Percentiles rank a stretch among this genome's conserved stretches.
Conservation (phyloP, 2,329 filamentous ascomycete genomes). For the Lasiodiplodia sp. region DNA sequence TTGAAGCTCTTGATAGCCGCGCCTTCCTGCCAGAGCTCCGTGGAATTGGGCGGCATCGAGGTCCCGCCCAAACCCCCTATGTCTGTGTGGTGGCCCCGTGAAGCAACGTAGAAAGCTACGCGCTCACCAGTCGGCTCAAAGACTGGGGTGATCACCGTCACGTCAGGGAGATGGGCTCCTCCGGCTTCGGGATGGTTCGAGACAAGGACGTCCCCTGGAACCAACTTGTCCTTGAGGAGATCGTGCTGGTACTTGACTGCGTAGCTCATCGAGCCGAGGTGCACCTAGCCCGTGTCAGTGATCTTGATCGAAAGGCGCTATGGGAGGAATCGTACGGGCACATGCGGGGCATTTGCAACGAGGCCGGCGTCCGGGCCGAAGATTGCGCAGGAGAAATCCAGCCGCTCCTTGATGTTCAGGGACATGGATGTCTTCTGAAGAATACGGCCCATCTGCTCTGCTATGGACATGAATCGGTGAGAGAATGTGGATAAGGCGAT, state of each 20-base stretch:
- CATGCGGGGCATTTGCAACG: constrained; percentile 40
- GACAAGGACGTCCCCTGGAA: constrained; percentile 39
- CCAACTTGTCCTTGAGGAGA: constrained; percentile 33
- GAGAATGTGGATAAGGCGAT: constrained; percentile 33
- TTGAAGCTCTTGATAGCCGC: constrained; percentile 55
- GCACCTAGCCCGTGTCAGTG: constrained; percentile 13
- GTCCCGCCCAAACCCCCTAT: constrained; percentile 50
- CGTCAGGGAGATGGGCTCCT: constrained; percentile 41
- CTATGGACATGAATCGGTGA: constrained; percentile 40
- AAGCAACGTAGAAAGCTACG: constrained; percentile 39
- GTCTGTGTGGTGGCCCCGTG: constrained; percentile 40
- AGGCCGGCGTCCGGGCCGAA: constrained; percentile 37
- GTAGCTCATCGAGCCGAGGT: constrained; percentile 38
- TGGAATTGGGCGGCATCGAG: constrained; percentile 51
- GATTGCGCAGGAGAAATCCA: constrained; percentile 39
- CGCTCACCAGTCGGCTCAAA: constrained; percentile 35
- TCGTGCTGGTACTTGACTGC: constrained; percentile 41
- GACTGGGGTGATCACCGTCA: constrained; percentile 40
- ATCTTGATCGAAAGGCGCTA: background rate
- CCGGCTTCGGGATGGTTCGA: constrained; percentile 40
- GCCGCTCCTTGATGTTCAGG: constrained; percentile 48
- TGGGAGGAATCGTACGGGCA: constrained; percentile 32
- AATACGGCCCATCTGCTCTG: constrained; percentile 38
- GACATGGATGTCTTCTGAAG: constrained; percentile 38
- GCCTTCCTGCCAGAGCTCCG: constrained; percentile 57